Base-by-base conservation (phyloP, 306 rosid genomes). In the Adenanthera pavonina region DNA sequence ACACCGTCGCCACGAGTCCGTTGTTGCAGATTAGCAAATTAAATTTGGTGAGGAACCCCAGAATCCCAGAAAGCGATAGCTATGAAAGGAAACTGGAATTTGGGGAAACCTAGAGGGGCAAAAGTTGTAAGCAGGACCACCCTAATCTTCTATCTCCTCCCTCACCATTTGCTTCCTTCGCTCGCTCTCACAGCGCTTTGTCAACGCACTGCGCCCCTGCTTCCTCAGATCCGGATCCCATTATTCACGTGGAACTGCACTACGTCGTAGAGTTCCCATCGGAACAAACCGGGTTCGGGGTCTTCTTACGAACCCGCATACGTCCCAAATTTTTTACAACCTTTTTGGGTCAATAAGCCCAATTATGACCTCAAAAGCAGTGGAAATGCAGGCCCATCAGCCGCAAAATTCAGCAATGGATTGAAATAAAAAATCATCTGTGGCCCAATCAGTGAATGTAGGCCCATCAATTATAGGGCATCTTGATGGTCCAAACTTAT, bases 91-190 rank as follows among this genome's bases (percentile, higher is more conserved):
- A 19, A 69, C 7, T 13, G 34, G 72, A 67, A 67, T 40, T 40
- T 36, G 71, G 48, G 13, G 11, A 36, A 15, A 36, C 10, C 11
- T 25, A 15, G 5, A 16, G 9, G 8, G 48, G 6, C 15, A 9
- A 66, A 17, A 36, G 7, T 38, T 19, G 17, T 8, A 33, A 0
- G 41, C 33, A 40, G 72, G 20, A 8, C 14, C 51, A 40, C 52
- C 52, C 73, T 68, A 41, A n/a, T 68, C 73, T 68, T 38, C 48
- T 66, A 52, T 41, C 51, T 68, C 16, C 52, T 8, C 73, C 73
- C 8, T 68, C 8, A 9, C 73, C 35, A n/a, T 30, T 41, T 41
- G 6, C 73, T 17, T 68, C 3, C 72, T 38, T 40, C 73, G 10
- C 33, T n/a, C 73, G 17, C 10, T 66, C 51, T 16, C 34, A 3